Base-by-base conservation (phyloP, 78 protist species). In the Isochrysis galbana region DNA sequence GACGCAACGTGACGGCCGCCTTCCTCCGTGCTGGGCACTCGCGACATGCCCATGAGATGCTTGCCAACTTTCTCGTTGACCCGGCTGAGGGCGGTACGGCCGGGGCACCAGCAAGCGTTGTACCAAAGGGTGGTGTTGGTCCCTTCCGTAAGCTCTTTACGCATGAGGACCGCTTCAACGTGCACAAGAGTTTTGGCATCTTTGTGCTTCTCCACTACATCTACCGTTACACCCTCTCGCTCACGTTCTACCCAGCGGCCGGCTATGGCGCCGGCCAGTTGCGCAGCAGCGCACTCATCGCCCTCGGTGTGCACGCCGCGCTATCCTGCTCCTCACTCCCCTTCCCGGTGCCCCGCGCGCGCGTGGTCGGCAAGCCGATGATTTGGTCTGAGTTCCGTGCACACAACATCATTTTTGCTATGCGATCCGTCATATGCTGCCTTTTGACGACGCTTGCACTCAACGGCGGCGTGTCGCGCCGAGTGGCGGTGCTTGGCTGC, bases 251-350 rank as follows among this genome's bases (percentile, higher is more conserved):
- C 42, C 3, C 46, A n/a, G 36, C 17, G 7, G 47, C 34, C 89
- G 61, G 10, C 67, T 23, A 32, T 0, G 44, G 41, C 36, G 46
- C 38, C 25, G 25, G 23, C 29, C 10, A 11, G 38, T 26, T 44
- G 23, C 45, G 41, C 86, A 5, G 21, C 47, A n/a, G 7, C 47
- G 47, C 86, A 5, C 89, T 46, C 34, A 26, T 48, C 5, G 14
- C 29, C 5, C 19, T 83, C 45, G 38, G 32, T 1, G 44, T 29
- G 5, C 89, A 83, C 69, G 38, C 29, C 5, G 21, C 22, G 32
- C 89, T 83, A 41, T 46, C 70, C 39, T 26, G 29, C 89, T 83
- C 89, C 25, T 83, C 89, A 69, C 89, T 83, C 70, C 44, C 34
- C 38, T 83, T 83, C 89, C 38, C 25, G 46, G 45, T 83, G 36